Base-by-base conservation (phyloP, 768 basidiomycete genomes). In the Pulveroboletus sp. region DNA sequence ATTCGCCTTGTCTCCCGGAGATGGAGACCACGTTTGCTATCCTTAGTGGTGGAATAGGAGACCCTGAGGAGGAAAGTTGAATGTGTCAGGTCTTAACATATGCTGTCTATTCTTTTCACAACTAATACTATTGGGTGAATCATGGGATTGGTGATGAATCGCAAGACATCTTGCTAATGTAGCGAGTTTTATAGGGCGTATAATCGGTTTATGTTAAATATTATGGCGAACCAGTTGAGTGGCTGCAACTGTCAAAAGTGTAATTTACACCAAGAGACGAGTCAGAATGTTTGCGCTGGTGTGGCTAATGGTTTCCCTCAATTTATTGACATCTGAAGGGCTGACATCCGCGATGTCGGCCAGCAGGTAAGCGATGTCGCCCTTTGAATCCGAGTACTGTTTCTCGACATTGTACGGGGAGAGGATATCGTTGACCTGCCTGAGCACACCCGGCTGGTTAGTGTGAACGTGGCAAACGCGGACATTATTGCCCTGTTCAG, bases 331-430 rank as follows among this genome's bases (percentile, higher is more conserved):
- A 63, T 96, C 90, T 47, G 75, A 73, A 51, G 81, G 79, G 63
- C 88, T 89, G 57, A 97, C 93, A 55, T 91, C 81, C 19, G 89
- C 85, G 56, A 99, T 97, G 68, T 99, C 96, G 12, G 94, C 94
- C 83, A 99, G 87, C 55, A 99, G 79, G 70, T 98, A 98, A 22
- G 94, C 93, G 43, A 92, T 71, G 45, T 92, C 90, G 53, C 88
- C 89, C 73, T 92, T 92, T 39, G 91, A 93, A 65, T 99, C 96
- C n/a, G 95, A 93, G 71, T 86, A 97, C 72, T 98, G 96, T 75
- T 98, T 98, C 73, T 95, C 93, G 66, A 99, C 94, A 70, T 99
- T 98, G 79, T 94, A 93, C 32, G 91, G 86, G 42, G 89, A 88
- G 35, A 99, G 74, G 26, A 89, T 86, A 58, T 94, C 89, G 78